These are phyloP conservation scores for Phytopythium delawarense DNA, from an alignment of 352 stramenopile genomes.

Conservation along the genomic window DNA sequence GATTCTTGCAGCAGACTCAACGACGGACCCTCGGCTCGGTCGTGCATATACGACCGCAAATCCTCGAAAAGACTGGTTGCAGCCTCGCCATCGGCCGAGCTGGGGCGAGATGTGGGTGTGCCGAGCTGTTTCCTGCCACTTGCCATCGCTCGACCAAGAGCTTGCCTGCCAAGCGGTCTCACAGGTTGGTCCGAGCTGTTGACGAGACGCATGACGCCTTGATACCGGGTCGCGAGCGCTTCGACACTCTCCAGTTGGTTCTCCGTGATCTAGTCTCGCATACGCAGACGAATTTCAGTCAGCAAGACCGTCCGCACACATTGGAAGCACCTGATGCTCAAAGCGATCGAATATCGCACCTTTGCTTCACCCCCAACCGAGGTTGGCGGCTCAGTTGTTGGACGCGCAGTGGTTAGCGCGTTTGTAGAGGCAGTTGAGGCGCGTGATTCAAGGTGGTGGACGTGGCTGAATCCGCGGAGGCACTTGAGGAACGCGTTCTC, in stretches of 20 bases:
- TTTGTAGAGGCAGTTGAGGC: not conserved
- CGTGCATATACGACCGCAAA: not conserved
- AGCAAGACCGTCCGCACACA: not conserved
- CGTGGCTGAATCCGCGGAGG: conserved; percentile 32
- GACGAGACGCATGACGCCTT: not conserved
- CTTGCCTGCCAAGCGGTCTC: not conserved
- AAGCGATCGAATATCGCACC: not conserved
- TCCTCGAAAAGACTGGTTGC: not conserved
- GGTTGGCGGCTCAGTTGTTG: not conserved
- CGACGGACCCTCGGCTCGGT: not conserved
- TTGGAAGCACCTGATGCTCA: not conserved
- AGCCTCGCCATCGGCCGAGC: not conserved
- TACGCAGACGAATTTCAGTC: not conserved
- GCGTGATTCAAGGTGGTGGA: not conserved
- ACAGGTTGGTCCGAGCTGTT: not conserved
- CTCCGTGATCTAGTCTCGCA: not conserved
- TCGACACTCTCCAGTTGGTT: not conserved
- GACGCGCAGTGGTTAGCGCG: not conserved
- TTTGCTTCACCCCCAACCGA: not conserved
- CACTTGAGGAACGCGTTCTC: conserved; percentile 72
- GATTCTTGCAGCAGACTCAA: not conserved
- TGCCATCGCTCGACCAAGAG: not conserved
- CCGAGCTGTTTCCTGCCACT: not conserved
- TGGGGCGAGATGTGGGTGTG: not conserved
- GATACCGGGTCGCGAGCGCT: not conserved